Evolutionary conservation across 352 stramenopile species (phyloP).

Genomic region (Pythium biforme): DNA sequence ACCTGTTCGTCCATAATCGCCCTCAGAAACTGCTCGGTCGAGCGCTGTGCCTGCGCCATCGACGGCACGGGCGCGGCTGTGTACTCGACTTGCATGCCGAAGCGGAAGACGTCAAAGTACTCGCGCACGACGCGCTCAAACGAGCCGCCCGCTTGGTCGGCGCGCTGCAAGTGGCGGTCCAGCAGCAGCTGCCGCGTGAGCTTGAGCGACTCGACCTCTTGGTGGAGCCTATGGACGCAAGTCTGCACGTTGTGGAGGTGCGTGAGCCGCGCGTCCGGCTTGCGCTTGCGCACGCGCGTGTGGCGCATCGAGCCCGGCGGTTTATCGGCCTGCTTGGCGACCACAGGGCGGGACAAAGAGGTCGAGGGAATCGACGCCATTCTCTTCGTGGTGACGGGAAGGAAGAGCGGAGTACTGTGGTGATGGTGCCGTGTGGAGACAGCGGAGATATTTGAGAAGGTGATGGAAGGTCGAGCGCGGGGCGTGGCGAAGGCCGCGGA

Average conservation of each 20-base stretch:
- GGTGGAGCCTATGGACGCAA: constrained; percentile 17
- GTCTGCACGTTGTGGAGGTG: constrained; percentile 18
- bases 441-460: too few relatives aligned
- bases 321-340: neutral
- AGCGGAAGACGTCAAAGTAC: constrained; percentile 19
- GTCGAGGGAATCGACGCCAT: too few relatives aligned
- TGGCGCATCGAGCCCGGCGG: constrained; percentile 5
- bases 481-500: too few relatives aligned
- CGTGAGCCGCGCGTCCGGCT: constrained; percentile 17
- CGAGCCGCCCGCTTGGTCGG: constrained; percentile 11
- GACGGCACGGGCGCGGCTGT: constrained; percentile 9
- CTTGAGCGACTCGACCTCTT: constrained; percentile 23
- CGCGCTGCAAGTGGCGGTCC: constrained; percentile 17
- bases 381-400: too few relatives aligned
- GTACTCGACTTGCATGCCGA: constrained; percentile 14
- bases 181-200: constrained; percentile 19
- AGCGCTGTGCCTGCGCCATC: neutral
- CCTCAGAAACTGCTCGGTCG: constrained; percentile 6
- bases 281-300: constrained; percentile 18
- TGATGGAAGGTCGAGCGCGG: too few relatives aligned
- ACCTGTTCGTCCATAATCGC: constrained; percentile 21
- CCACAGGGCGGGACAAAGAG: too few relatives aligned
- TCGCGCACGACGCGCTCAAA: constrained; percentile 18
- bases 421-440: too few relatives aligned
- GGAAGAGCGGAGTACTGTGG: too few relatives aligned